Base-by-base conservation (phyloP, 306 rosid species). In the Castanopsis chinensis region DNA sequence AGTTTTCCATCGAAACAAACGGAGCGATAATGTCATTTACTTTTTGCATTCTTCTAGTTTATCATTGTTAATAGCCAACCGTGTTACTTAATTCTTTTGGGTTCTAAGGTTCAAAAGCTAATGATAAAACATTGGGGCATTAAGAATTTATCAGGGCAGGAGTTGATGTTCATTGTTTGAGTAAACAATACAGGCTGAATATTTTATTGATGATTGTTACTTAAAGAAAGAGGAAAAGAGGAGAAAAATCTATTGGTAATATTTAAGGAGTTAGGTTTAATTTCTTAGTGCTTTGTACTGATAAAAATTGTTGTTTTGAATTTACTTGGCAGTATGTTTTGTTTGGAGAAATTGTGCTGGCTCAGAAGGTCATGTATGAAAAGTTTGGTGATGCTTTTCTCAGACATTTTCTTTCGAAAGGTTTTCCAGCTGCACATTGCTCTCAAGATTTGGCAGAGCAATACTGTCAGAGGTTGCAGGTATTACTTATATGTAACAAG, bases 291-390 rank as follows among this genome's bases (percentile, higher is more conserved):
- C 71, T 17, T 69, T 78, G 52, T 43, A 63, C 60, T 76, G 13
- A 74, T 11, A 35, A 3, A 17, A 59, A n/a, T 30, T 32, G 6
- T 23, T 25, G 13, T 52, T n/a, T 14, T 55, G 52, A 45, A 83
- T 43, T 27, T 41, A 33, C 73, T 37, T 78, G 79, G 83, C 97
- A 95, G 99, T 79, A 85, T 80, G 82, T 89, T 88, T 88, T 95
- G 89, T 93, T 95, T 77, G 98, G 98, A 87, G 99, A 95, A 86
- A 93, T 95, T 76, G 99, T 95, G 78, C 65, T 88, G 81, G 99
- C 97, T 72, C 99, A 93, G 85, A 95, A 90, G 94, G 93, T 95
- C 83, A 93, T 95, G 97, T 93, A 90, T 72, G 99, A 95, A 86
- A 90, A 88, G 64, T 93, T 95, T 19, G 98, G 99, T 49, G 86